A percentile compares a stretch with the other conserved stretches of the same genome.
Conservation (phyloP, 2,329 filamentous ascomycete species). For the Drechslera avenae region DNA sequence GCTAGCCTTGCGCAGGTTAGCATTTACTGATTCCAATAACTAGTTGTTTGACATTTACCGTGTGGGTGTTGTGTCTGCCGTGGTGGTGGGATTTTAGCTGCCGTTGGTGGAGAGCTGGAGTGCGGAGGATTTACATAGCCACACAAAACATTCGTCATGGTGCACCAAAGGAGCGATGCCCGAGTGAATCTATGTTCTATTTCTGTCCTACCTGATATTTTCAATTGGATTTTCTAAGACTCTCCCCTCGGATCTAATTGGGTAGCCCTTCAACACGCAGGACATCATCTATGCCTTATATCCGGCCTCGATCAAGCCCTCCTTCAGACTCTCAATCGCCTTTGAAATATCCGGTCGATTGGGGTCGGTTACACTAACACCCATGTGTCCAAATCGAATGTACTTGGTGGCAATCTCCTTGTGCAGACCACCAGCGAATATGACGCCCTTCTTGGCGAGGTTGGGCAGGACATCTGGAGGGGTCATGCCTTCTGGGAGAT, state of each 20-base stretch:
- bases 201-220: constrained; percentile 2
- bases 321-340: constrained; percentile 77
- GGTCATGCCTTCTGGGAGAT: constrained; percentile 82
- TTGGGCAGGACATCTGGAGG: constrained; percentile 84
- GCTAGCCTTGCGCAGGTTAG: constrained; percentile 3
- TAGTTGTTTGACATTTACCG: neutral
- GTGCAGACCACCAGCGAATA: constrained; percentile 95
- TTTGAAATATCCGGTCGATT: constrained; percentile 81
- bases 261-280: neutral
- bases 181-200: constrained; percentile 8
- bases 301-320: constrained; percentile 75
- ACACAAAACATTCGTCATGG: constrained; percentile 13
- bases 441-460: constrained; percentile 82
- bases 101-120: neutral
- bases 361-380: constrained; percentile 85
- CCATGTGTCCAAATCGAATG: constrained; percentile 97
- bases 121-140: constrained; percentile 11
- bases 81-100: neutral
- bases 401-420: constrained; percentile 94
- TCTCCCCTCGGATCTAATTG: neutral
- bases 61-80: constrained; percentile 1
- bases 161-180: neutral
- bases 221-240: neutral
- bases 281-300: constrained; percentile 51
- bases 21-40: neutral